These are phyloP conservation scores for Termitomyces sp. DNA, from an alignment of 768 basidiomycete genomes.

Conservation along the genomic window DNA sequence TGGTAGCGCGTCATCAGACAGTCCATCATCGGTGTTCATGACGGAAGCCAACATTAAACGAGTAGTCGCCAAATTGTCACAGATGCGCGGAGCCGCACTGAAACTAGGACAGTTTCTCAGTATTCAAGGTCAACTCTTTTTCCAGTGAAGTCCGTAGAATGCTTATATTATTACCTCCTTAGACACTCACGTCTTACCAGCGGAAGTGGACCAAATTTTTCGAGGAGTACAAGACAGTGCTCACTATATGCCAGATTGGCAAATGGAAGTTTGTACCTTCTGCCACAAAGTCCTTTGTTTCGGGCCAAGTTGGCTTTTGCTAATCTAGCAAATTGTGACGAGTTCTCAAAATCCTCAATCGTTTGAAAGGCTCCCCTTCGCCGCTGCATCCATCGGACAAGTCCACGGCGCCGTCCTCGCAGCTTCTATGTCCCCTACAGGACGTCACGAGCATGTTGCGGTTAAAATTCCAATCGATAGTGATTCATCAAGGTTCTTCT, in stretches of 20 bases:
- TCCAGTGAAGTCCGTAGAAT: neutral
- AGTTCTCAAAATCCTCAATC: conserved; percentile 61
- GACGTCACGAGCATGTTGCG: conserved; percentile 53
- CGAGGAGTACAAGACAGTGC: conserved; percentile 91
- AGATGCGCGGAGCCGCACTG: conserved; percentile 95
- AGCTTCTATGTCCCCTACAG: conserved; percentile 46
- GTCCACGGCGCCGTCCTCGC: conserved; percentile 76
- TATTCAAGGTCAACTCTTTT: conserved; percentile 64
- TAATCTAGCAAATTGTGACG: conserved; percentile 58
- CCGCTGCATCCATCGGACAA: conserved; percentile 96
- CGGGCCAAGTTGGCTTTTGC: neutral
- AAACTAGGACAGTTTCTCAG: conserved; percentile 97
- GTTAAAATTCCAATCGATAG: conserved; percentile 89
- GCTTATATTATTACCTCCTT: neutral
- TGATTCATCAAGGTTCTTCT: conserved; percentile 87
- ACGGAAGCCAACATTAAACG: conserved; percentile 88
- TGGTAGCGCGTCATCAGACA: conserved; percentile 28
- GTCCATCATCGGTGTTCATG: conserved; percentile 63
- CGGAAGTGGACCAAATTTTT: conserved; percentile 85
- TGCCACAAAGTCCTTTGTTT: too few species aligned
- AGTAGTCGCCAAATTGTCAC: conserved; percentile 86
- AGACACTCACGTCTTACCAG: conserved; percentile 89
- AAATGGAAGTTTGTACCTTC: conserved; percentile 64
- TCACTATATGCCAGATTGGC: conserved; percentile 99
- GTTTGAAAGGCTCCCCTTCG: conserved; percentile 86